These are phyloP conservation scores for Mycosphaerella sp. DNA, from an alignment of 2,329 filamentous ascomycete species.

Conservation along the genomic window DNA sequence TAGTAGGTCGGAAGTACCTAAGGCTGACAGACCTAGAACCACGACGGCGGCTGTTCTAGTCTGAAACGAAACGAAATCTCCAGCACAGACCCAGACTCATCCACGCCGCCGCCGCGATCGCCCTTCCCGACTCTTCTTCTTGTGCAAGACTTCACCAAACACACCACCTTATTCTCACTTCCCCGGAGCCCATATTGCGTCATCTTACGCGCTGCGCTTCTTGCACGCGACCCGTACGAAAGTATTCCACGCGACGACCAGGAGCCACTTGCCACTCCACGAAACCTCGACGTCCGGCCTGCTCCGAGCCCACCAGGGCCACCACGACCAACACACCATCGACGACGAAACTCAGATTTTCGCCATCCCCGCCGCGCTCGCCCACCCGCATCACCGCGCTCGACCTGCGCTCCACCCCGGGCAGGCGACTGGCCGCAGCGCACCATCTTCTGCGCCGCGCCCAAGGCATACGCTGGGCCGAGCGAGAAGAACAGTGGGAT, in stretches of 20 bases:
- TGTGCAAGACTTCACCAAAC: conserved; percentile 1
- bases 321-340: neutral
- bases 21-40: too few species aligned
- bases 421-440: conserved; percentile 9
- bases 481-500: neutral
- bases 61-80: too few species aligned
- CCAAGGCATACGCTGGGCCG: neutral
- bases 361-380: conserved; percentile 1
- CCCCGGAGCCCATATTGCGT: conserved; percentile 7
- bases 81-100: too few species aligned
- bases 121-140: neutral
- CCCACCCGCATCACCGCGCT: neutral
- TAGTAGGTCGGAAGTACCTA: too few species aligned
- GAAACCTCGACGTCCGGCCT: conserved; percentile 3
- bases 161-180: conserved; percentile 4
- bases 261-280: neutral
- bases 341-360: conserved; percentile 4
- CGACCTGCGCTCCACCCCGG: conserved; percentile 3
- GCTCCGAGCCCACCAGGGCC: conserved; percentile 10
- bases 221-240: conserved; percentile 3
- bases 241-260: neutral
- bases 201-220: neutral
- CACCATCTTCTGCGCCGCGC: conserved; percentile 6
- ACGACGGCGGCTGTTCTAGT: too few species aligned
- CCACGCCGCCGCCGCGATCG: neutral